phyloP scores from a whole-genome alignment of 1,284 basidiomycete genomes.

The Schizophyllum commune region DNA sequence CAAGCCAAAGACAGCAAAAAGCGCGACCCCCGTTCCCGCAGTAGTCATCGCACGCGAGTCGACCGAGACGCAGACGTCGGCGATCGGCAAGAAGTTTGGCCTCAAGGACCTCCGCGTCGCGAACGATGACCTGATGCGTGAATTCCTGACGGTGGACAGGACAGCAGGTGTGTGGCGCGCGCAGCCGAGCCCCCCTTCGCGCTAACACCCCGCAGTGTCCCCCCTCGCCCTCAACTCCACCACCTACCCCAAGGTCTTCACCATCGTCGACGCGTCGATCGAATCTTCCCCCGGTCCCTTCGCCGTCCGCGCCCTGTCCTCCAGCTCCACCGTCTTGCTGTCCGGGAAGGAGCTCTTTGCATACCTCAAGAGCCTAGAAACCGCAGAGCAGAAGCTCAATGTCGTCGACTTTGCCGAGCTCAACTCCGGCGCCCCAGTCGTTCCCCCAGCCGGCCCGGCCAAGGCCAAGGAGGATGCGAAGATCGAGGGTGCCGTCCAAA shows the following conservation, averaged over 20 bases:
- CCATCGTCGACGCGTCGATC: slow-evolving; percentile 76
- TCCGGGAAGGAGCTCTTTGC: slow-evolving; percentile 67
- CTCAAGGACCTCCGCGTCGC: slow-evolving; percentile 88
- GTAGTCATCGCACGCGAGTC: slow-evolving; percentile 81
- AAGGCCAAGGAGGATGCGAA: slow-evolving; percentile 71
- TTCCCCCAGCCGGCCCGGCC: slow-evolving; percentile 16
- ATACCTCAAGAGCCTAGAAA: slow-evolving; percentile 69
- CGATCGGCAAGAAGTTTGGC: slow-evolving; percentile 77
- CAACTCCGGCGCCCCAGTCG: slow-evolving; percentile 21
- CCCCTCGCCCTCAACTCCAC: slow-evolving; percentile 64
- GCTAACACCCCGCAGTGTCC: slow-evolving; percentile 49
- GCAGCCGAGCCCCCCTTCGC: slow-evolving; percentile 1
- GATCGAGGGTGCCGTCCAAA: slow-evolving; percentile 84
- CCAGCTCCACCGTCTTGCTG: slow-evolving; percentile 67
- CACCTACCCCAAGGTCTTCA: slow-evolving; percentile 70
- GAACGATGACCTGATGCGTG: slow-evolving; percentile 79
- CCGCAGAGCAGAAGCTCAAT: slow-evolving; percentile 51
- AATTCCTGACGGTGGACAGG: slow-evolving; percentile 83
- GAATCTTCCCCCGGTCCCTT: slow-evolving; percentile 53
- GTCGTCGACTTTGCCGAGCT: slow-evolving; percentile 69
- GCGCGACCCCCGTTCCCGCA: slow-evolving; percentile 77
- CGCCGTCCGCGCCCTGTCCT: slow-evolving; percentile 72
- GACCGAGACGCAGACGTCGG: slow-evolving; percentile 71
- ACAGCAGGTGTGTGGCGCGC: slow-evolving; percentile 62
- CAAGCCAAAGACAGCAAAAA: slow-evolving; percentile 90